These are phyloP conservation scores for Calonectria fujianensis DNA, from an alignment of 2,329 filamentous ascomycete genomes.

Conservation along the genomic window DNA sequence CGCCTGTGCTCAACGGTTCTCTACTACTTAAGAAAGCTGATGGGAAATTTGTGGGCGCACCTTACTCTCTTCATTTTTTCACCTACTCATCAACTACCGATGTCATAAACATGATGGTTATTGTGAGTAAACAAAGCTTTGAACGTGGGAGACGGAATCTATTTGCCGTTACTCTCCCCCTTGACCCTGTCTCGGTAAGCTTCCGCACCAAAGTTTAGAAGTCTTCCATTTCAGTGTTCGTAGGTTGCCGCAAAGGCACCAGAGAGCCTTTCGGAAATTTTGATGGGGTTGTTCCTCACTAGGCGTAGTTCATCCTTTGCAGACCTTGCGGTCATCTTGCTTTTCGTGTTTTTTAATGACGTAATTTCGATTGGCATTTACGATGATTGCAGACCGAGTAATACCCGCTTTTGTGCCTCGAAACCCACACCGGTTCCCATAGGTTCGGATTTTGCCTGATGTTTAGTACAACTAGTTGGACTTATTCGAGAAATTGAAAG, in stretches of 20 bases:
- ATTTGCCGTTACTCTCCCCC: neutral
- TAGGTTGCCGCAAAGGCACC: neutral
- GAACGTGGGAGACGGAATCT: neutral
- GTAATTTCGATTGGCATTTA: neutral
- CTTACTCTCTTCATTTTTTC: neutral
- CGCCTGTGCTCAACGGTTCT: neutral
- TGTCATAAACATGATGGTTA: neutral
- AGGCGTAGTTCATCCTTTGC: neutral
- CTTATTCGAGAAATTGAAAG: too few relatives aligned
- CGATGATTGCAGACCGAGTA: neutral
- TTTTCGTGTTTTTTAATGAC: neutral
- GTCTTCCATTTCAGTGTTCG: neutral
- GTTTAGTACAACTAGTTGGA: neutral
- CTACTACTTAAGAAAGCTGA: neutral
- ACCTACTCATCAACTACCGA: neutral
- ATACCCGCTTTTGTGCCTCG: neutral
- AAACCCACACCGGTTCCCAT: too few relatives aligned
- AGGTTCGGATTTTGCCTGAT: neutral
- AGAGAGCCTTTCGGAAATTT: neutral
- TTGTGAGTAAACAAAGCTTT: neutral
- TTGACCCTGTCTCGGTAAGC: neutral
- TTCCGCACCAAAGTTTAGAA: neutral
- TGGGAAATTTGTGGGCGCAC: neutral
- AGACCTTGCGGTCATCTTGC: neutral
- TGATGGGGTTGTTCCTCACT: slow-evolving; percentile 3